Evolutionary conservation across 2,329 filamentous ascomycete species (phyloP), one percentile per base, ranked within the genome.

Genomic region (Aschersonia sp.): DNA sequence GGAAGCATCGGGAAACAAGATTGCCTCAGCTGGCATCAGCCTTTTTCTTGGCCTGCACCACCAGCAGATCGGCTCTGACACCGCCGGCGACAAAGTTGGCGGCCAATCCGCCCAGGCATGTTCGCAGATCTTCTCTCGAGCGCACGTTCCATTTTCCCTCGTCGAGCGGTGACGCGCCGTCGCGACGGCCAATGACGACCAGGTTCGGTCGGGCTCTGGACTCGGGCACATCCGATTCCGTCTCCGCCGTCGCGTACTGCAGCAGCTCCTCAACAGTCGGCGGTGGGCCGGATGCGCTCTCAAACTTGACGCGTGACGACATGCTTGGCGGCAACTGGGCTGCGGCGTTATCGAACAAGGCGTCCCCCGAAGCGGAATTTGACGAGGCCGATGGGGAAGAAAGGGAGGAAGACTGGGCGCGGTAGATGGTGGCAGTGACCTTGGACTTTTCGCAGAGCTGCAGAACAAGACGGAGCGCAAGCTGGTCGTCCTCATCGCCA

Each of bases 391-490:
- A 32, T 4, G 46, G 22, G 22, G 22, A 22, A 22, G 22, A 22
- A n/a, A n/a, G n/a, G 22, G 22, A 22, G 22, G 22, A 22, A 22
- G 45, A 41, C 1, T 43, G 48, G 9, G 51, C 51, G 14, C 52
- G 79, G 1, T 84, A 69, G 32, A 95, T 74, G 0, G 85, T 90
- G 0, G 81, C 86, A 0, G 86, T 89, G 30, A 95, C 79, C 42
- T 84, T 77, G 4, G 78, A 74, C 56, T 88, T 92, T 60, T 83
- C 80, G 1, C 83, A 86, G 1, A 98, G 73, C 58, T 95, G 90
- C 4, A 97, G 71, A 4, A 90, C 83, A 30, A 97, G 77, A 1
- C 81, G 73, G 1, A 97, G 72, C 0, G 88, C 89, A 5, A 83
- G 77, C 6, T 79, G 76, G 58, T 95, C 90, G 58, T 98, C 92